A percentile compares a stretch with the other conserved stretches of the same genome.
Conservation (phyloP, 2,329 filamentous ascomycete species). For the Alternaria panax region DNA sequence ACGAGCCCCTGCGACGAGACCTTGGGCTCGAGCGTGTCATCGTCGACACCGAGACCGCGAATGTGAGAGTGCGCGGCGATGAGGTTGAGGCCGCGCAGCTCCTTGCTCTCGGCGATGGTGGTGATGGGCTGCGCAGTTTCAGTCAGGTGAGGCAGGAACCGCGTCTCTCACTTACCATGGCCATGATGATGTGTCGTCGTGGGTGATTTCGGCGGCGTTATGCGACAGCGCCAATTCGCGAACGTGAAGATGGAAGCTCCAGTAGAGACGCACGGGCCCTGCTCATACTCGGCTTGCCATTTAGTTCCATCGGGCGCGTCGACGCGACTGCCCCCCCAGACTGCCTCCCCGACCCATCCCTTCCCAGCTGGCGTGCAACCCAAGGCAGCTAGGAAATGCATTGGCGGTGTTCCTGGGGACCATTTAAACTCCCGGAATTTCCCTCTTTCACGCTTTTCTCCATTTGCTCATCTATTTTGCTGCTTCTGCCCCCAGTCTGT, state of each 20-base stretch:
- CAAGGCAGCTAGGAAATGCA: not conserved
- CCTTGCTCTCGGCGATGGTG: conserved; percentile 93
- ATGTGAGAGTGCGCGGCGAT: conserved; percentile 99
- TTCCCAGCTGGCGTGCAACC: not conserved
- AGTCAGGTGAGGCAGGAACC: conserved; percentile 7
- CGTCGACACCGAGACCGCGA: conserved; percentile 90
- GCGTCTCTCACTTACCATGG: conserved; percentile 35
- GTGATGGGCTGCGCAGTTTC: conserved; percentile 60
- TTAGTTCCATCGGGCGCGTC: conserved; percentile 1
- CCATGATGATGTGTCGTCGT: conserved; percentile 34
- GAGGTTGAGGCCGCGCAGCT: conserved; percentile 94
- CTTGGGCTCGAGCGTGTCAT: conserved; percentile 87
- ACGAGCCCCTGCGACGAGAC: conserved; percentile 89
- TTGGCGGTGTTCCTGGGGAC: not conserved
- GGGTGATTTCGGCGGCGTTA: conserved; percentile 9
- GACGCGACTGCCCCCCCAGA: not conserved
- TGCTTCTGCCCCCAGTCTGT: conserved; percentile 1
- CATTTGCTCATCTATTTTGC: not conserved
- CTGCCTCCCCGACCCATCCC: not conserved
- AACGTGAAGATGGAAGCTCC: conserved; percentile 24
- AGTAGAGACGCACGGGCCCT: conserved; percentile 14
- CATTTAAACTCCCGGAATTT: not conserved
- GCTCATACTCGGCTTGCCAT: not conserved
- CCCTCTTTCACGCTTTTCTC: not conserved
- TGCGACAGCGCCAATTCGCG: conserved; percentile 29